A percentile compares a stretch with the other conserved stretches of the same genome.
Conservation (phyloP, 345 rosid species). For the Boechera retrofracta region DNA sequence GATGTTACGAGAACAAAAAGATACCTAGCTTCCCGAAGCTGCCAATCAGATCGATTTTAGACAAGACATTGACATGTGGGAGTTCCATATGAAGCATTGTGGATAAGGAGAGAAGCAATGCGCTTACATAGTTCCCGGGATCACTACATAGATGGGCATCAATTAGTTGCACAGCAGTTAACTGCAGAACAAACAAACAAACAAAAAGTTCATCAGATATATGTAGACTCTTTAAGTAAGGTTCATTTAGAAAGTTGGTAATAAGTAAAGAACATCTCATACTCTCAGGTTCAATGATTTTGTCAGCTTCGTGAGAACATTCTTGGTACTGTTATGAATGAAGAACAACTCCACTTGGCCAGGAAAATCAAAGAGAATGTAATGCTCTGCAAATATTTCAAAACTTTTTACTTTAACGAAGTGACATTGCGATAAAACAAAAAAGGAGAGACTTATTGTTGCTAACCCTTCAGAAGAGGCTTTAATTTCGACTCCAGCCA, state of each 20-base stretch:
- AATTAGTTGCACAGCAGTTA: slow-evolving; percentile 85
- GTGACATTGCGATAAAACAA: not conserved
- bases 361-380: slow-evolving; percentile 95
- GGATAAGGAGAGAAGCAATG: slow-evolving; percentile 78
- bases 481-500: slow-evolving; percentile 84
- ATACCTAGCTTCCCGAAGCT: slow-evolving; percentile 90
- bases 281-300: slow-evolving; percentile 85
- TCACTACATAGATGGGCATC: slow-evolving; percentile 89
- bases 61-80: slow-evolving; percentile 86
- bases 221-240: not conserved
- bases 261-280: slow-evolving; percentile 42
- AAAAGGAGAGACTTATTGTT: not conserved
- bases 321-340: slow-evolving; percentile 80
- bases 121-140: slow-evolving; percentile 85
- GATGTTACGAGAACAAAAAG: not conserved
- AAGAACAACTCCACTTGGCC: slow-evolving; percentile 95
- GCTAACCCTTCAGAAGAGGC: slow-evolving; percentile 80
- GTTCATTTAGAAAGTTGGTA: slow-evolving; percentile 7
- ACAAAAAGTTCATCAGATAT: not conserved
- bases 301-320: slow-evolving; percentile 68
- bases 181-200: slow-evolving; percentile 54
- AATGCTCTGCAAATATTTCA: slow-evolving; percentile 72
- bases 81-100: slow-evolving; percentile 96
- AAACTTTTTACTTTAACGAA: not conserved
- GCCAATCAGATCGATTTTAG: slow-evolving; percentile 90